Conservation (phyloP, 2,329 filamentous ascomycete species). For the Nakataea oryzae region DNA sequence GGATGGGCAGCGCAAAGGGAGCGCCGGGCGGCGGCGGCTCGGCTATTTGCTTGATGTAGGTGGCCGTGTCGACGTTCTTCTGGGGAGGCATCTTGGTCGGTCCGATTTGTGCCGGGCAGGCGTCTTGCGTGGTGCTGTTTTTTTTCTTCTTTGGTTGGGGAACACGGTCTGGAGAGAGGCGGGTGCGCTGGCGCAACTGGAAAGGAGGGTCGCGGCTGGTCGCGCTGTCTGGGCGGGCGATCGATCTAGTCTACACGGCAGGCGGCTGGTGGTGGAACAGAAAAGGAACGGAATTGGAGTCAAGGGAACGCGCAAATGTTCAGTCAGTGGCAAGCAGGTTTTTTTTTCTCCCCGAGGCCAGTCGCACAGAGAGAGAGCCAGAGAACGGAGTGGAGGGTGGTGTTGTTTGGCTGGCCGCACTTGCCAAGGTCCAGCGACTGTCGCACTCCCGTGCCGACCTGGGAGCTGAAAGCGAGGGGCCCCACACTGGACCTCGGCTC, state of each 20-base stretch:
- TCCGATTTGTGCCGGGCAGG: not conserved
- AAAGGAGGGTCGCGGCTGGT: not conserved
- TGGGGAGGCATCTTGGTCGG: conserved; percentile 20
- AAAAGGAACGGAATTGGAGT: not conserved
- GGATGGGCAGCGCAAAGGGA: conserved; percentile 69
- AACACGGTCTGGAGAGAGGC: not conserved
- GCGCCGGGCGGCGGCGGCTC: conserved; percentile 59
- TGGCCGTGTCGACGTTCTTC: conserved; percentile 17
- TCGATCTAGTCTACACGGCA: not conserved
- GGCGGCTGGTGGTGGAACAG: not conserved
- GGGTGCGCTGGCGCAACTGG: not conserved
- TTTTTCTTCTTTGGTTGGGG: not conserved
- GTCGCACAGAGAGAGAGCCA: not conserved
- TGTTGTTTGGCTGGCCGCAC: no score
- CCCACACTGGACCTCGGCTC: not conserved
- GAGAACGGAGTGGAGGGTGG: not conserved
- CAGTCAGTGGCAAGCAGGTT: not conserved
- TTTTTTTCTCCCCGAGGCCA: not conserved
- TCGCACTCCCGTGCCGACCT: not conserved
- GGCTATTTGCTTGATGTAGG: conserved; percentile 42
- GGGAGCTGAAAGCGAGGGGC: not conserved
- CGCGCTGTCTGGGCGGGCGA: not conserved
- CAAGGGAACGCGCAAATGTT: not conserved
- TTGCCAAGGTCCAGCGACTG: not conserved
- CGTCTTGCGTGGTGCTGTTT: not conserved